Percentiles rank a stretch among this genome's conserved stretches.
Evolutionary conservation across 1,139 yeast species (phyloP).

Genomic region (Scheffersomyces stambukii): DNA sequence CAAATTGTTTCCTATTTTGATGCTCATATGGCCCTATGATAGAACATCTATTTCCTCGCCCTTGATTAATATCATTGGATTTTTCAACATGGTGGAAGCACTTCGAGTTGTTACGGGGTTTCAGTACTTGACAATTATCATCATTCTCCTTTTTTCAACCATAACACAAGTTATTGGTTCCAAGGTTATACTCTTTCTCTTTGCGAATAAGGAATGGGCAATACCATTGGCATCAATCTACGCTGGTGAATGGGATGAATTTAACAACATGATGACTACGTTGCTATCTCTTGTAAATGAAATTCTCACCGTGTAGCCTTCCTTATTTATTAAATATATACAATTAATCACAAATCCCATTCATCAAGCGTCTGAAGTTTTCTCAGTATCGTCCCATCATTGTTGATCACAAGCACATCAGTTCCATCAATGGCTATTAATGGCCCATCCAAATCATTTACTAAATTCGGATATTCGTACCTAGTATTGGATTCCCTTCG

Average conservation of each 20-base stretch:
- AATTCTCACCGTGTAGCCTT: too few relatives aligned
- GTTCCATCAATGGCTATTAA: constrained; percentile 66
- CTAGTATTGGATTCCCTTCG: constrained; percentile 61
- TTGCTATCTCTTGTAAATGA: too few relatives aligned
- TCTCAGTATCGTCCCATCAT: constrained; percentile 44
- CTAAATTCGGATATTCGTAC: constrained; percentile 73
- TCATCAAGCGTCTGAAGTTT: constrained; percentile 12
- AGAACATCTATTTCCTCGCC: constrained; percentile 57
- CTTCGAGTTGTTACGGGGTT: constrained; percentile 39
- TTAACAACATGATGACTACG: too few relatives aligned
- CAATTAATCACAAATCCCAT: constrained; percentile 9
- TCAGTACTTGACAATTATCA: constrained; percentile 1
- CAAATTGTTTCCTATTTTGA: constrained; percentile 83
- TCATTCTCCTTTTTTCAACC: too few relatives aligned
- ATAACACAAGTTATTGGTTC: too few relatives aligned
- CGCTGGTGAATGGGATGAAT: too few relatives aligned
- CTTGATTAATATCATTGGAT: constrained; percentile 59
- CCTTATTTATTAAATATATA: background rate
- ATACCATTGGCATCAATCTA: too few relatives aligned
- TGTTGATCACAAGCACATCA: constrained; percentile 56
- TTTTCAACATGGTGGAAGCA: constrained; percentile 64
- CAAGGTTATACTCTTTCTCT: too few relatives aligned
- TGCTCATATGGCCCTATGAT: constrained; percentile 97
- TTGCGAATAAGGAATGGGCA: too few relatives aligned
- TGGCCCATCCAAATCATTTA: constrained; percentile 75